Conservation (phyloP, 352 stramenopile species). For the Achlya hypogyna region DNA sequence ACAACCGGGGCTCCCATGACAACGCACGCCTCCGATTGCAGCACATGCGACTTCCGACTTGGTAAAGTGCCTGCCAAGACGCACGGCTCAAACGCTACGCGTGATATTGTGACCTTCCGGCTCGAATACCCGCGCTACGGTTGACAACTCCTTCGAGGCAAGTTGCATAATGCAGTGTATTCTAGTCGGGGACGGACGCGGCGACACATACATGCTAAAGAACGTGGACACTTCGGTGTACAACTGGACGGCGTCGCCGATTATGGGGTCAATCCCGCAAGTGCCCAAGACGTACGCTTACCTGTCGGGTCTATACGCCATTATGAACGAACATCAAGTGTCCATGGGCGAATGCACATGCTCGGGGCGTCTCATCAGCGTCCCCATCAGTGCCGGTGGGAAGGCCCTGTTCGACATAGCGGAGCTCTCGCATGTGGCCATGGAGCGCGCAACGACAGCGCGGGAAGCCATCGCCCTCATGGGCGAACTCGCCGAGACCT, state of each 20-base stretch:
- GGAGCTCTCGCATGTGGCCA: slow-evolving; percentile 79
- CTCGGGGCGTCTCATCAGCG: slow-evolving; percentile 50
- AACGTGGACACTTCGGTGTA: slow-evolving; percentile 44
- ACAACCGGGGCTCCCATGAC: slow-evolving; percentile 66
- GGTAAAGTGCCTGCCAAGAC: slow-evolving; percentile 48
- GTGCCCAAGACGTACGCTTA: slow-evolving; percentile 59
- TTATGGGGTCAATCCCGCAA: slow-evolving; percentile 64
- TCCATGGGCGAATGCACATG: slow-evolving; percentile 82
- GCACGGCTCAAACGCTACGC: not conserved
- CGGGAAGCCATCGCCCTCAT: slow-evolving; percentile 84
- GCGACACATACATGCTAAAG: not conserved
- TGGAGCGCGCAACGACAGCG: slow-evolving; percentile 78
- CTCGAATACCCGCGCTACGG: slow-evolving; percentile 3
- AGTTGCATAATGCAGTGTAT: not conserved
- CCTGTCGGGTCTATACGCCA: slow-evolving; percentile 67
- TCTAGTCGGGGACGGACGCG: not conserved
- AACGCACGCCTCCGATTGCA: slow-evolving; percentile 79
- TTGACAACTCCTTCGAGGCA: not conserved
- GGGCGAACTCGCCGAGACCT: slow-evolving; percentile 84
- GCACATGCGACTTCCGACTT: slow-evolving; percentile 74
- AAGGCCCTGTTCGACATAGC: slow-evolving; percentile 84
- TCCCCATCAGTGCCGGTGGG: slow-evolving; percentile 50
- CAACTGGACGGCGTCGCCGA: slow-evolving; percentile 48
- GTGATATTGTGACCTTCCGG: not conserved
- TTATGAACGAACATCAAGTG: slow-evolving; percentile 80